Percentiles rank a stretch among this genome's conserved stretches.
Evolutionary conservation across 352 stramenopile species (phyloP).

Genomic region (Globisporangium splendens): DNA sequence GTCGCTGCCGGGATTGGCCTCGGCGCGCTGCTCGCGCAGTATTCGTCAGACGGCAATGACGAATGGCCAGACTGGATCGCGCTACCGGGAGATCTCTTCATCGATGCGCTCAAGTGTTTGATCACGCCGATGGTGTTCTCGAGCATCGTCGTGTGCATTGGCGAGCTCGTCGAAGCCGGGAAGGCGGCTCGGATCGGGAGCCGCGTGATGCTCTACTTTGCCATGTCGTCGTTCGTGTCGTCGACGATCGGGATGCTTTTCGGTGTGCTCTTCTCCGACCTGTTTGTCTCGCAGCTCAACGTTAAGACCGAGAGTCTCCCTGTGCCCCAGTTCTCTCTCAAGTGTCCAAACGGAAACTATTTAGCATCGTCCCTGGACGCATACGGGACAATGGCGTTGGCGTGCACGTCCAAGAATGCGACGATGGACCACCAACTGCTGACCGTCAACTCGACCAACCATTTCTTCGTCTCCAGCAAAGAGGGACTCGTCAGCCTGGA

Average conservation of each 20-base stretch:
- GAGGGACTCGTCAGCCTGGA: slow-evolving; percentile 33
- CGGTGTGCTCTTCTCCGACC: slow-evolving; percentile 22
- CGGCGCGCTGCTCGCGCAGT: slow-evolving; percentile 22
- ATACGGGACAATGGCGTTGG: not conserved
- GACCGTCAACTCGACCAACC: slow-evolving; percentile 10
- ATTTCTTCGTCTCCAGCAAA: slow-evolving; percentile 34
- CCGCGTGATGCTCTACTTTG: slow-evolving; percentile 31
- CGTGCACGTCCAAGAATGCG: not conserved
- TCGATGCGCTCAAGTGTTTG: slow-evolving; percentile 43
- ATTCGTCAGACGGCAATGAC: slow-evolving; percentile 2
- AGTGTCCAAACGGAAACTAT: slow-evolving; percentile 32
- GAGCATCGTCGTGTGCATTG: slow-evolving; percentile 26
- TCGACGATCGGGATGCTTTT: slow-evolving; percentile 25
- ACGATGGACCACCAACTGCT: not conserved
- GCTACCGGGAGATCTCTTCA: slow-evolving; percentile 34
- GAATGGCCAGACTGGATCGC: slow-evolving; percentile 25
- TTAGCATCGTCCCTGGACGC: not conserved
- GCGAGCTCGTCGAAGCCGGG: slow-evolving; percentile 28
- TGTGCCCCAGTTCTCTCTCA: not conserved
- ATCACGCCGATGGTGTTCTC: slow-evolving; percentile 43
- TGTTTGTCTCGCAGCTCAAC: slow-evolving; percentile 13
- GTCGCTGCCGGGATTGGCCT: slow-evolving; percentile 21
- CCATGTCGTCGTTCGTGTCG: slow-evolving; percentile 24
- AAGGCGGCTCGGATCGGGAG: slow-evolving; percentile 30
- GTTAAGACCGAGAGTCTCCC: not conserved